Conservation (phyloP, 345 rosid genomes). For the Acer yangbiense region DNA sequence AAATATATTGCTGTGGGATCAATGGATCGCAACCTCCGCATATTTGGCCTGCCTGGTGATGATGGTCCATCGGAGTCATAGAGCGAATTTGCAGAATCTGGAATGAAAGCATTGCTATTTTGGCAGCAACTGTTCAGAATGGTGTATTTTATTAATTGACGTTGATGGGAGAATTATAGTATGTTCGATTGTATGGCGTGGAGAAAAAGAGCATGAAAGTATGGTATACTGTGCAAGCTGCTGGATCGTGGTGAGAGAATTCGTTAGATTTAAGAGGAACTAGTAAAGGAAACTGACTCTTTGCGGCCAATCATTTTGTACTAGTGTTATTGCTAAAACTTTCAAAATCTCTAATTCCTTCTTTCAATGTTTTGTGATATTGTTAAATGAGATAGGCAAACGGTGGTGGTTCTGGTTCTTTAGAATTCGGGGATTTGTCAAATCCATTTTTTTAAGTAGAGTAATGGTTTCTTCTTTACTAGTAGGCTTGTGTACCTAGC, state of each 20-base stretch:
- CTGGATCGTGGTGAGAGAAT: no score
- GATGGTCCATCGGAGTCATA: constrained; percentile 50
- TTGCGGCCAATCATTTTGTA: constrained; percentile 15
- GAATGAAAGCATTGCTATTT: not conserved
- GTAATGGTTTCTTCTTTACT: no score
- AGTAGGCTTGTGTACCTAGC: no score
- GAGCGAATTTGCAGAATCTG: not conserved
- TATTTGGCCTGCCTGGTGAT: constrained; percentile 75
- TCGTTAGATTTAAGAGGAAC: not conserved
- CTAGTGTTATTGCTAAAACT: not conserved
- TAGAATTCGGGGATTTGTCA: no score
- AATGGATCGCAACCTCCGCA: constrained; percentile 84
- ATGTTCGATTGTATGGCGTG: not conserved
- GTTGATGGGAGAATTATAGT: constrained; percentile 1
- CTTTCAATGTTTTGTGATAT: not conserved
- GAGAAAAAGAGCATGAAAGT: not conserved
- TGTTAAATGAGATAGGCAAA: not conserved
- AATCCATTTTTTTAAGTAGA: no score
- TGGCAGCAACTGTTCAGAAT: not conserved
- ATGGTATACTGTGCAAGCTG: not conserved
- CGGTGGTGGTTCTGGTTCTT: not conserved
- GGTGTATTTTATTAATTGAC: not conserved
- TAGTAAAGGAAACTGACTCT: not conserved
- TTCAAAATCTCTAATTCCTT: not conserved
- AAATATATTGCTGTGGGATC: constrained; percentile 85